Evolutionary conservation across 2,329 filamentous ascomycete species (phyloP).

Genomic region (Amylocarpus encephaloides): DNA sequence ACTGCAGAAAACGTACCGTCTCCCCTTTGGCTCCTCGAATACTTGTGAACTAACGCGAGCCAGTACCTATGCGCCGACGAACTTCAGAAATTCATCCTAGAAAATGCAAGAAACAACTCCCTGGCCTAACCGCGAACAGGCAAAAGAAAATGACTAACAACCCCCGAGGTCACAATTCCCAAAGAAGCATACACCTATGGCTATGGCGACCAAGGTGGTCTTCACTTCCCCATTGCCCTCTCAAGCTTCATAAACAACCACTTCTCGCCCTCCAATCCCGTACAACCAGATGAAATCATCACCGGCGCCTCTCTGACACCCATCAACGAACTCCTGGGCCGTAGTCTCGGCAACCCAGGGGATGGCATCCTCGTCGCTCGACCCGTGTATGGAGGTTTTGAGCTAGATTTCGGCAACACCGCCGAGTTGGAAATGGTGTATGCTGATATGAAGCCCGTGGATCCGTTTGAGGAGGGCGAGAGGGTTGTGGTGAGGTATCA

Average conservation of each 20-base stretch:
- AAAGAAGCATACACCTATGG: constrained; percentile 36
- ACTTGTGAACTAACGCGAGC: neutral
- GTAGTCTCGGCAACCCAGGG: constrained; percentile 36
- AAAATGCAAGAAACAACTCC: constrained; percentile 24
- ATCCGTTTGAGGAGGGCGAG: constrained; percentile 17
- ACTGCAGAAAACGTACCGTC: constrained; percentile 20
- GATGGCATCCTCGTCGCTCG: constrained; percentile 41
- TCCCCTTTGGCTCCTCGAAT: neutral
- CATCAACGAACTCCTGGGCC: constrained; percentile 38
- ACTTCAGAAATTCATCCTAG: constrained; percentile 34
- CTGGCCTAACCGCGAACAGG: neutral
- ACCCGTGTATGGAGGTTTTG: constrained; percentile 44
- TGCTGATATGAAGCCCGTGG: constrained; percentile 32
- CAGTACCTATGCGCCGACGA: constrained; percentile 35
- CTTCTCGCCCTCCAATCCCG: constrained; percentile 32
- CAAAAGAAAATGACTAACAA: neutral
- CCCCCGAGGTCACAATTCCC: constrained; percentile 29
- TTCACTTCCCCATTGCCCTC: constrained; percentile 35
- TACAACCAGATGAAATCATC: constrained; percentile 35
- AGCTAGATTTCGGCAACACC: constrained; percentile 41
- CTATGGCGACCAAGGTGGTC: constrained; percentile 34
- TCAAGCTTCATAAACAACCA: constrained; percentile 37
- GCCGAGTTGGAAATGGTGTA: constrained; percentile 34
- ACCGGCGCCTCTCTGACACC: constrained; percentile 38
- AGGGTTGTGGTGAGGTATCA: constrained; percentile 21